These are phyloP conservation scores for Begonia loranthoides DNA, from an alignment of 306 rosid species.

Conservation along the genomic window DNA sequence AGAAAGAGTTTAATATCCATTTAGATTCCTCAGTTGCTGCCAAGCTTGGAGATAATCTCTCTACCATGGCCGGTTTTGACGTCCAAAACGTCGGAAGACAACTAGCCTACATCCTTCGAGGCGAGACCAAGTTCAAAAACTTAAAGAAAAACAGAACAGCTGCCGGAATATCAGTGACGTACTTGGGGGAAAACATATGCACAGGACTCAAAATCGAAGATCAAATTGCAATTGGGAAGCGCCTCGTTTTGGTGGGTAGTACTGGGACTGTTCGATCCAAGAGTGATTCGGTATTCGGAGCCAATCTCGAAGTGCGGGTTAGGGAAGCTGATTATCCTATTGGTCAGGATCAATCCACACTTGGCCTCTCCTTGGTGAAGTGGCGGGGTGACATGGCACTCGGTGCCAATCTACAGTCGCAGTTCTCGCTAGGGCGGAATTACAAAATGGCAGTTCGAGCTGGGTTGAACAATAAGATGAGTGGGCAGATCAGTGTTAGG, in stretches of 20 bases:
- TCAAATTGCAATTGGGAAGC: conserved; percentile 79
- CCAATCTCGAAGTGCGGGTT: conserved; percentile 80
- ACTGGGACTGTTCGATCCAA: conserved; percentile 75
- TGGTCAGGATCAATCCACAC: conserved; percentile 89
- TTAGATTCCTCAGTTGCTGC: conserved; percentile 88
- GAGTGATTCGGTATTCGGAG: conserved; percentile 81
- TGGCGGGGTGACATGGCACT: conserved; percentile 88
- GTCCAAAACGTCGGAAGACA: conserved; percentile 58
- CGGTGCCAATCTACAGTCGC: conserved; percentile 80
- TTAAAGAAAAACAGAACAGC: conserved; percentile 65
- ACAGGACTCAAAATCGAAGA: conserved; percentile 88
- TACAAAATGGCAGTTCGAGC: conserved; percentile 87
- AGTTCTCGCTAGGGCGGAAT: conserved; percentile 70
- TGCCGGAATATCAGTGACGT: conserved; percentile 77
- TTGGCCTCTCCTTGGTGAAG: conserved; percentile 81
- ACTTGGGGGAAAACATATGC: conserved; percentile 75
- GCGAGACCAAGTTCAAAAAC: conserved; percentile 78
- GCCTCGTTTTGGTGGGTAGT: conserved; percentile 67
- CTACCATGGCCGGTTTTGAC: conserved; percentile 95
- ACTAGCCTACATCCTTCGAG: conserved; percentile 41
- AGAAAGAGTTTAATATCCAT: conserved; percentile 89
- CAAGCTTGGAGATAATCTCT: conserved; percentile 76
- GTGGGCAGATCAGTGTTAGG: conserved; percentile 76
- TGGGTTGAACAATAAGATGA: conserved; percentile 88
- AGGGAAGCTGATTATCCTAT: conserved; percentile 97